phyloP scores from a whole-genome alignment of 768 basidiomycete species.

The Leccinum subtestaceum region DNA sequence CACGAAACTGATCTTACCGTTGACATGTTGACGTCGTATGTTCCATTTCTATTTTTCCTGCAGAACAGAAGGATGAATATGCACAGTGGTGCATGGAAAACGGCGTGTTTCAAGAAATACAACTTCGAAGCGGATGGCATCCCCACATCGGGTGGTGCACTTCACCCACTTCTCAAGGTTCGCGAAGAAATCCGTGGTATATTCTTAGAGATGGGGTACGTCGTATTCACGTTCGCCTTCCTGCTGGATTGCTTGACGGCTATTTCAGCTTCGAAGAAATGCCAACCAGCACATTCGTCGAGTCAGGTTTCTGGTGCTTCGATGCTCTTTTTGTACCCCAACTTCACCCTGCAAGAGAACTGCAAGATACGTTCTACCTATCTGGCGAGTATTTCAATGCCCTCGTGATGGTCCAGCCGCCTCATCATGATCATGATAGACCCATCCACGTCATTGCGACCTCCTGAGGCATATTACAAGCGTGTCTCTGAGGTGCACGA shows the following conservation, averaged over 20 bases:
- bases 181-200: conserved; percentile 96
- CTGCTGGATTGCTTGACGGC: conserved; percentile 1
- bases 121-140: conserved; percentile 97
- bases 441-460: conserved; percentile 71
- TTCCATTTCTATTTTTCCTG: neutral
- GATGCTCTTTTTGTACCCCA: conserved; percentile 98
- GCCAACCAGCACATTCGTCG: conserved; percentile 94
- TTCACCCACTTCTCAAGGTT: conserved; percentile 96
- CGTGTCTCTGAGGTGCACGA: conserved; percentile 83
- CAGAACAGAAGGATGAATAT: conserved; percentile 1
- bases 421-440: conserved; percentile 44
- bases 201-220: conserved; percentile 98
- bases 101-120: conserved; percentile 92
- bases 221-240: conserved; percentile 1
- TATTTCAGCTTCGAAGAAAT: conserved; percentile 88
- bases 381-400: conserved; percentile 55
- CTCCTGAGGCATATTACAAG: conserved; percentile 80
- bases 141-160: conserved; percentile 83
- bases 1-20: conserved; percentile 95
- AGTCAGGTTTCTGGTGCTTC: conserved; percentile 99
- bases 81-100: conserved; percentile 89
- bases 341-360: conserved; percentile 95
- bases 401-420: neutral
- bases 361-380: conserved; percentile 98
- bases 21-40: conserved; percentile 91